Conservation (phyloP, 2,329 filamentous ascomycete genomes). For the Fusarium beomiforme region DNA sequence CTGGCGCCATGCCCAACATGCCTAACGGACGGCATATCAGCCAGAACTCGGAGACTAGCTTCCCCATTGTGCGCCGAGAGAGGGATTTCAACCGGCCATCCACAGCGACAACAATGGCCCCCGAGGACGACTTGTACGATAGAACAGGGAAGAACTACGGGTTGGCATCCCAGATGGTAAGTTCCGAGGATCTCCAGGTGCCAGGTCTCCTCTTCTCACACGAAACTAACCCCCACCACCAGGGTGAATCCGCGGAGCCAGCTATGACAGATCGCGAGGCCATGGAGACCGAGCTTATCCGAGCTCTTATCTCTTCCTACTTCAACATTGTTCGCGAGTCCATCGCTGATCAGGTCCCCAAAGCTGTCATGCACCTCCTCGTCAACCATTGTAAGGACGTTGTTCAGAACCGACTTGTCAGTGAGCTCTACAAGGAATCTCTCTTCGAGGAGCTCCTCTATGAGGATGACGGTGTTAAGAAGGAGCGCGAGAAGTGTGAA, state of each 20-base stretch:
- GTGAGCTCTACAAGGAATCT: conserved; percentile 91
- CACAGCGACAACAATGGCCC: conserved; percentile 46
- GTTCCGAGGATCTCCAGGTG: conserved; percentile 45
- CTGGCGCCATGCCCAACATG: conserved; percentile 36
- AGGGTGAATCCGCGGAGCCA: conserved; percentile 76
- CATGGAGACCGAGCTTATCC: conserved; percentile 97
- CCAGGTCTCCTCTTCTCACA: conserved; percentile 16
- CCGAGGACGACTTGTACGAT: conserved; percentile 55
- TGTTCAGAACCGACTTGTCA: conserved; percentile 95
- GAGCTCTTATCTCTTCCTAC: conserved; percentile 95
- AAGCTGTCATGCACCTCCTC: conserved; percentile 97
- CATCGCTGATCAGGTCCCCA: conserved; percentile 98
- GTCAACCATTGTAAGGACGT: conserved; percentile 99
- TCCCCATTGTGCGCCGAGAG: conserved; percentile 83
- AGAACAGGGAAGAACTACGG: conserved; percentile 52
- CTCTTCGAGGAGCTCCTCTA: conserved; percentile 94
- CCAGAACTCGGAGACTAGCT: conserved; percentile 81
- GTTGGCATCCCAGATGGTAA: conserved; percentile 67
- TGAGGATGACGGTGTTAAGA: conserved; percentile 97
- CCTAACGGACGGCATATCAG: conserved; percentile 72
- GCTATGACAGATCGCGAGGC: conserved; percentile 94
- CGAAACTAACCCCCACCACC: conserved; percentile 36
- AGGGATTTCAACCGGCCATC: conserved; percentile 65
- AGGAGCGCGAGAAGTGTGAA: conserved; percentile 98
- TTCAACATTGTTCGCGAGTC: conserved; percentile 99